These are phyloP conservation scores for Cornus florida DNA, from an alignment of 148 eudicot genomes.

Conservation along the genomic window DNA sequence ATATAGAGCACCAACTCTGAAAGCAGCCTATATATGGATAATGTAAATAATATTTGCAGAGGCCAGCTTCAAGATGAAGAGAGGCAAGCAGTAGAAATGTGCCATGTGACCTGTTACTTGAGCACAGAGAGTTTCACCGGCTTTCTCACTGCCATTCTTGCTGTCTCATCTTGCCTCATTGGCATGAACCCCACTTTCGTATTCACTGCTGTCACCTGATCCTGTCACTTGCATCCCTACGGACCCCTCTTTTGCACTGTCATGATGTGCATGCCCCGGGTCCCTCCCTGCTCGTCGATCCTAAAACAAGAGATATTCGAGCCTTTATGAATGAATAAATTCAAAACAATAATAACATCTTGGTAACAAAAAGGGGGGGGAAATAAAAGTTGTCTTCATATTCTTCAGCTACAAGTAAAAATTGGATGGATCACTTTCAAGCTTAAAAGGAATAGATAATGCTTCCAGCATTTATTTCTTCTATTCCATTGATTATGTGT, in stretches of 20 bases:
- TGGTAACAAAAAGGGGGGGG: not conserved
- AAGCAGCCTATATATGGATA: not conserved
- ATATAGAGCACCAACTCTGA: not conserved
- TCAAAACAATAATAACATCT: not conserved
- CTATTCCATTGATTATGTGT: not conserved
- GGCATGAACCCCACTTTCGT: slow-evolving; percentile 28
- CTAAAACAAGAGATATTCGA: slow-evolving; percentile 17
- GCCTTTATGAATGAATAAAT: not conserved
- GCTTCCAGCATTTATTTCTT: not conserved
- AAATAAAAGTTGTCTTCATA: not conserved
- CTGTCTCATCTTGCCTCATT: slow-evolving; percentile 24
- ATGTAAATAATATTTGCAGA: not conserved
- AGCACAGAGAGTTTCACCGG: not conserved
- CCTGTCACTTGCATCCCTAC: slow-evolving; percentile 24
- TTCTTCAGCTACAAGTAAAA: not conserved
- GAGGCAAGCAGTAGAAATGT: not conserved
- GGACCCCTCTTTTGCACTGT: slow-evolving; percentile 16
- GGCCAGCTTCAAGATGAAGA: not conserved
- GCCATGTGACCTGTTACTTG: not conserved
- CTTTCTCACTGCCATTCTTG: slow-evolving; percentile 24
- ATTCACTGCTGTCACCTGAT: slow-evolving; percentile 39
- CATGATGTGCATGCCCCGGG: slow-evolving; percentile 12
- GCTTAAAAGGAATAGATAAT: not conserved
- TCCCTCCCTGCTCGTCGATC: slow-evolving; percentile 30
- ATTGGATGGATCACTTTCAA: not conserved